These are phyloP conservation scores for Aspergillus costaricaensis DNA, from an alignment of 2,329 filamentous ascomycete species.

Conservation along the genomic window DNA sequence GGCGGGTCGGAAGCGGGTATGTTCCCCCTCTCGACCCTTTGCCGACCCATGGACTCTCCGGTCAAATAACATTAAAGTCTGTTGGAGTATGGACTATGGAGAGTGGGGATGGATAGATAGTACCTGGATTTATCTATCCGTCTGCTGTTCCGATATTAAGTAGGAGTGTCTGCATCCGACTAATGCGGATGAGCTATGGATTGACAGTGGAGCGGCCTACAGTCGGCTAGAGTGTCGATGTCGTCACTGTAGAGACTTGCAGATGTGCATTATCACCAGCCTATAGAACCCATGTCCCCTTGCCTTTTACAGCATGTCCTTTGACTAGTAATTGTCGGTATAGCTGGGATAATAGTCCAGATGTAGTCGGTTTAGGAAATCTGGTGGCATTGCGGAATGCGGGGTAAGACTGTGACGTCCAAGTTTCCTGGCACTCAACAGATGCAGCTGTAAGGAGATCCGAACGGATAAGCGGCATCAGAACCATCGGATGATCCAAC, in stretches of 20 bases:
- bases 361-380: too few species aligned
- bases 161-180: background rate
- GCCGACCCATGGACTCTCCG: background rate
- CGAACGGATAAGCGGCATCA: background rate
- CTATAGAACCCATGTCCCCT: too few species aligned
- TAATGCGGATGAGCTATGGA: background rate
- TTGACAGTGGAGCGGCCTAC: background rate
- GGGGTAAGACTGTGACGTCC: background rate
- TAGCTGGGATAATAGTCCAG: too few species aligned
- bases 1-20: slow-evolving; percentile 9
- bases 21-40: slow-evolving; percentile 6
- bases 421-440: background rate
- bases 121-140: too few species aligned
- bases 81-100: too few species aligned
- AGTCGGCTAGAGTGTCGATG: background rate
- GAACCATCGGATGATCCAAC: background rate
- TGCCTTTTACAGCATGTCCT: too few species aligned
- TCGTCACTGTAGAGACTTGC: background rate
- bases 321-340: too few species aligned
- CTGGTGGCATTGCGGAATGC: background rate
- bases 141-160: background rate
- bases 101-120: too few species aligned
- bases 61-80: too few species aligned
- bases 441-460: background rate
- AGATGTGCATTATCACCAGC: too few species aligned